A percentile compares a stretch with the other conserved stretches of the same genome.
These are phyloP conservation scores for Penicillium sp. DNA, from an alignment of 2,329 filamentous ascomycete genomes.

Conservation along the genomic window DNA sequence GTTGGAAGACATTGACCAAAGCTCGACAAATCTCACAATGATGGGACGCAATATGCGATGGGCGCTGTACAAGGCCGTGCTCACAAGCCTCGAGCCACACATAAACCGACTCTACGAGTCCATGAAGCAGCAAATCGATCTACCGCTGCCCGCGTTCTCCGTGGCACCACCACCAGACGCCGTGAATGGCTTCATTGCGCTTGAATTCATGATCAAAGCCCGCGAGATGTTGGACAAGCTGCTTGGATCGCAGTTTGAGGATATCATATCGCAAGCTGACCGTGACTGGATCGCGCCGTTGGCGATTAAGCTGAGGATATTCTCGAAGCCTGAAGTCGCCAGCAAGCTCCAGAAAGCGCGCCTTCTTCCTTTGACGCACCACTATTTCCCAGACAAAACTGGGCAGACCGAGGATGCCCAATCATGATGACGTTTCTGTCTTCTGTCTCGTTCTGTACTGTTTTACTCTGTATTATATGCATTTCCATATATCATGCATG, in stretches of 20 bases:
- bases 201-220: conserved; percentile 24
- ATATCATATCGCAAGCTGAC: conserved; percentile 22
- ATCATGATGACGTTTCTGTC: background rate
- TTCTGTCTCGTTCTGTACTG: background rate
- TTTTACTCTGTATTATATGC: background rate
- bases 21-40: conserved; percentile 17
- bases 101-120: conserved; percentile 26
- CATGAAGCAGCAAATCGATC: conserved; percentile 18
- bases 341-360: conserved; percentile 17
- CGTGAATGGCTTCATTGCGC: conserved; percentile 21
- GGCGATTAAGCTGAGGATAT: conserved; percentile 26
- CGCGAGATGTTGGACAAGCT: conserved; percentile 35
- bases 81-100: conserved; percentile 25
- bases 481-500: background rate
- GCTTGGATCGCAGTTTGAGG: conserved; percentile 22
- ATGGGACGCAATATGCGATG: conserved; percentile 25
- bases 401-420: too few species aligned
- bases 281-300: conserved; percentile 22
- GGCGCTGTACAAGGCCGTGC: conserved; percentile 22
- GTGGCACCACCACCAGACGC: conserved; percentile 18
- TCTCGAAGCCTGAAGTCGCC: conserved; percentile 23
- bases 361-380: conserved; percentile 24
- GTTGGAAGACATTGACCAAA: conserved; percentile 18
- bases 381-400: background rate
- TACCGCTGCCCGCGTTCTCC: conserved; percentile 1